phyloP scores from a whole-genome alignment of 306 rosid genomes.

The Vachellia collinsii region DNA sequence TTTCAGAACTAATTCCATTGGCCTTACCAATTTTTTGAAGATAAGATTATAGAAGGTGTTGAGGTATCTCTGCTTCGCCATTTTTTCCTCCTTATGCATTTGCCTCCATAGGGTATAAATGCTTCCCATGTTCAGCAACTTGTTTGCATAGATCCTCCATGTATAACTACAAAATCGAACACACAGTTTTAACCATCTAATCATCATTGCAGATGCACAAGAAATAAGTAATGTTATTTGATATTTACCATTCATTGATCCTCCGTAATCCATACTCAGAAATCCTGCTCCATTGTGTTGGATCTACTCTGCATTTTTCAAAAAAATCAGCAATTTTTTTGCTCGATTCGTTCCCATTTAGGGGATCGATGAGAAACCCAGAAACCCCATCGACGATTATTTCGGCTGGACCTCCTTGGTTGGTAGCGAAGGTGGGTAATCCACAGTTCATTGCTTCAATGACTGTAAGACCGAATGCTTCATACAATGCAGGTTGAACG shows the following conservation, averaged over 20 bases:
- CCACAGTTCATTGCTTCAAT: slow-evolving; percentile 98
- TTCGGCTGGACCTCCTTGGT: slow-evolving; percentile 96
- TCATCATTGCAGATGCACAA: not conserved
- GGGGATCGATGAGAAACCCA: slow-evolving; percentile 87
- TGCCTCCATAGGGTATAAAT: slow-evolving; percentile 74
- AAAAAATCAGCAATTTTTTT: slow-evolving; percentile 81
- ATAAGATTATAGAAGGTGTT: slow-evolving; percentile 72
- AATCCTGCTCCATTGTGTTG: slow-evolving; percentile 56
- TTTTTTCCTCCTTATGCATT: slow-evolving; percentile 67
- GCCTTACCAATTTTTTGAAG: slow-evolving; percentile 65
- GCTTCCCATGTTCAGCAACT: slow-evolving; percentile 74
- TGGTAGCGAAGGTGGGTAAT: slow-evolving; percentile 90
- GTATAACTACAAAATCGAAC: slow-evolving; percentile 65
- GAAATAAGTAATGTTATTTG: slow-evolving; percentile 19
- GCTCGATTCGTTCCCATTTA: slow-evolving; percentile 71
- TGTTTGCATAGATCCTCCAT: slow-evolving; percentile 88
- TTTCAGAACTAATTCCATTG: slow-evolving; percentile 6
- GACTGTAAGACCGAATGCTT: slow-evolving; percentile 93
- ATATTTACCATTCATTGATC: slow-evolving; percentile 74
- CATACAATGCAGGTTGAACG: slow-evolving; percentile 92
- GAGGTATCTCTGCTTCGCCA: slow-evolving; percentile 78
- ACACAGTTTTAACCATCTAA: not conserved
- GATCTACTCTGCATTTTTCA: slow-evolving; percentile 65
- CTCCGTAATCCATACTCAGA: slow-evolving; percentile 67
- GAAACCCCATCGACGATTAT: slow-evolving; percentile 76